phyloP scores from a whole-genome alignment of 257 asterid species.

The Handroanthus guayacan region DNA sequence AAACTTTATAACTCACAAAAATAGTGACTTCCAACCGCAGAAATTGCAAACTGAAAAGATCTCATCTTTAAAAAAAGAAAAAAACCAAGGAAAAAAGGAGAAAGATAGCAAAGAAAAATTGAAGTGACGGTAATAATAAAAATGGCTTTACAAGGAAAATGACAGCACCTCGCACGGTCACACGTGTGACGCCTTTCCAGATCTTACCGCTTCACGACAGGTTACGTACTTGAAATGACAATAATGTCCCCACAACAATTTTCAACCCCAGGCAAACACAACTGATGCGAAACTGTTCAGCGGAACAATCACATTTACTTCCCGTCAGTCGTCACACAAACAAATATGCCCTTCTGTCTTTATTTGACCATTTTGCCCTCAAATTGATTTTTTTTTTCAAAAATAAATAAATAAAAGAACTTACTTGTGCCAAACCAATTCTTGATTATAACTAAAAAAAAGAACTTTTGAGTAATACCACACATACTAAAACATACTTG shows the following conservation, averaged over 20 bases:
- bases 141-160: conserved; percentile 38
- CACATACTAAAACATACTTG: no score
- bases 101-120: background rate
- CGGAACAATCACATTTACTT: conserved; percentile 34
- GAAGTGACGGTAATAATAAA: background rate
- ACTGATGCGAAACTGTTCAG: conserved; percentile 4
- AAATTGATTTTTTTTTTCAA: background rate
- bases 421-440: no score
- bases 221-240: conserved; percentile 28
- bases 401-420: no score
- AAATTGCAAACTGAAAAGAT: no score
- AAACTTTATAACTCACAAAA: no score
- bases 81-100: background rate
- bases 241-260: conserved; percentile 35
- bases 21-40: no score
- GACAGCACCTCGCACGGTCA: conserved; percentile 43
- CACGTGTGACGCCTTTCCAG: conserved; percentile 48
- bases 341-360: background rate
- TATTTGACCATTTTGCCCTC: conserved; percentile 33
- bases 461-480: no score
- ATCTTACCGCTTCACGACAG: conserved; percentile 27
- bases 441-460: no score
- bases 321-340: conserved; percentile 19
- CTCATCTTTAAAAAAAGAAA: background rate
- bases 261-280: conserved; percentile 30